A percentile compares a stretch with the other conserved stretches of the same genome.
Conservation (phyloP, 441 rosid genomes). For the Dalechampia spathulata region DNA sequence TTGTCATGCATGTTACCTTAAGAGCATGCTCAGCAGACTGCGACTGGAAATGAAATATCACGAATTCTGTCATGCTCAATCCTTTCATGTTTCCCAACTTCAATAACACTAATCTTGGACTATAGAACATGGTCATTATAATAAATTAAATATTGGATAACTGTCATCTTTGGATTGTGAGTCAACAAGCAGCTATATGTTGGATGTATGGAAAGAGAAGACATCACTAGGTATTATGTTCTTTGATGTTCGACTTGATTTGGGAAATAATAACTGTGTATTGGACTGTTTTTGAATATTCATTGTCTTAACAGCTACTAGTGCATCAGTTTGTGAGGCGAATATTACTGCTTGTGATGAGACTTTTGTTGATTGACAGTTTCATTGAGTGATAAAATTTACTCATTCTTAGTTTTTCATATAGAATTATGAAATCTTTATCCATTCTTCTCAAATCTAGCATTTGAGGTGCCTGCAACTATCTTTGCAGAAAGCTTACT, state of each 20-base stretch:
- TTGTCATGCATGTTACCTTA: no score
- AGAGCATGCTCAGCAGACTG: no score
- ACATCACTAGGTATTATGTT: no score
- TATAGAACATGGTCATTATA: no score
- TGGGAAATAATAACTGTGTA: neutral
- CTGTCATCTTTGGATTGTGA: no score
- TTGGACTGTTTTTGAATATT: neutral
- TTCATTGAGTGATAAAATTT: neutral
- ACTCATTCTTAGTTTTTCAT: neutral
- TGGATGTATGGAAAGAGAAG: no score
- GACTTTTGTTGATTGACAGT: neutral
- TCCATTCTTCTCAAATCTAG: neutral
- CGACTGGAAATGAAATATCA: no score
- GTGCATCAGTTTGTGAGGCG: neutral
- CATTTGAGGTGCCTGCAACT: neutral
- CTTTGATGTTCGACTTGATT: neutral
- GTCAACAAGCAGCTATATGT: no score
- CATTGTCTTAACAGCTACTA: neutral
- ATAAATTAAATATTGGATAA: no score
- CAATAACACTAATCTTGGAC: no score
- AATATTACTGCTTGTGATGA: neutral
- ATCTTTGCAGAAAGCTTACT: slow-evolving; percentile 67
- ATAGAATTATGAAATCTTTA: neutral
- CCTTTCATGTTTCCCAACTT: no score
- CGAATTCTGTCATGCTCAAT: no score